A percentile compares a stretch with the other conserved stretches of the same genome.
These are phyloP conservation scores for Colletotrichum viniferum DNA, from an alignment of 2,329 filamentous ascomycete species.

Conservation along the genomic window DNA sequence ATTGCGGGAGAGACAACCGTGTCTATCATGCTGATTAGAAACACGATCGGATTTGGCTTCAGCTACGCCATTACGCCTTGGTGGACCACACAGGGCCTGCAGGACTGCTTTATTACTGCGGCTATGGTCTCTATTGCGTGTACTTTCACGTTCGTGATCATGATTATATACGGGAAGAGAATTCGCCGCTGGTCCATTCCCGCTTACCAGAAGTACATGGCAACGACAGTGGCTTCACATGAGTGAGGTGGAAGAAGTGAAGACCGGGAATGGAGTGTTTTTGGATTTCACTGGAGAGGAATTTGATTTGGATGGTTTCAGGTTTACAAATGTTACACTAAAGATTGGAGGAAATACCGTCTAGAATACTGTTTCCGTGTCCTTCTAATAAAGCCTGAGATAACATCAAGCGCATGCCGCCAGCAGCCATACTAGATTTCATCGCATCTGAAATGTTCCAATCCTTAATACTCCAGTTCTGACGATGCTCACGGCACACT, in stretches of 20 bases:
- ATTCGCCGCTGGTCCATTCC: background rate
- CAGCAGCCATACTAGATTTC: background rate
- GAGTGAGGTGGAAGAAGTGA: background rate
- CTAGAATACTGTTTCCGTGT: too few species aligned
- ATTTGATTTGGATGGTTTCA: background rate
- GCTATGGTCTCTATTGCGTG: background rate
- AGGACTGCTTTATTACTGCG: background rate
- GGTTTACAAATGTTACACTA: fast-evolving
- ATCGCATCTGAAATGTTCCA: background rate
- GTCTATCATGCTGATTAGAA: background rate
- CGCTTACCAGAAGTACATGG: background rate
- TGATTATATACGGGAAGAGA: background rate
- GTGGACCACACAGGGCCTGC: background rate
- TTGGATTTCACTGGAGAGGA: fast-evolving
- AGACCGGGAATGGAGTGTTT: too few species aligned
- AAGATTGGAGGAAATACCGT: background rate
- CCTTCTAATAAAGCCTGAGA: background rate
- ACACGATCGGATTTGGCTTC: background rate
- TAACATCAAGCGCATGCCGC: fast-evolving
- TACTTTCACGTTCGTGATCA: background rate
- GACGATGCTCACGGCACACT: background rate
- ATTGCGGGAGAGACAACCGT: fast-evolving
- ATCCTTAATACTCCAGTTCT: fast-evolving
- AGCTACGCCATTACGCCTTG: background rate
- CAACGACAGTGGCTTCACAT: background rate